Evolutionary conservation across 2,329 filamentous ascomycete species (phyloP).

Genomic region (Teratosphaeria zuluensis): DNA sequence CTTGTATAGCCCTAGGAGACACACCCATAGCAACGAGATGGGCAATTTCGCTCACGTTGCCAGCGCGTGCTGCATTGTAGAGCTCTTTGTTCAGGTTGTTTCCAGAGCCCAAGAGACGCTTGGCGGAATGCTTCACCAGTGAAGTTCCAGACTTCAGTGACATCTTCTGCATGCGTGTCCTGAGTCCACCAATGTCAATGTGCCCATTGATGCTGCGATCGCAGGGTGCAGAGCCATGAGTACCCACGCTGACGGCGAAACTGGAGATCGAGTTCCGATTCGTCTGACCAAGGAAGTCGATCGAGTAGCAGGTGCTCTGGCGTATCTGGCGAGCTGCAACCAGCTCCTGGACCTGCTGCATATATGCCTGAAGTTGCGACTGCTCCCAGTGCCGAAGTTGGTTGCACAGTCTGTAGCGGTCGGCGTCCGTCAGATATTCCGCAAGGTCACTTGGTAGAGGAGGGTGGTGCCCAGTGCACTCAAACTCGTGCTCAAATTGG

Average conservation of each 20-base stretch:
- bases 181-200: slow-evolving; percentile 16
- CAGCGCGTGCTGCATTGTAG: slow-evolving; percentile 2
- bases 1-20: background rate
- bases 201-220: slow-evolving; percentile 6
- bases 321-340: slow-evolving; percentile 8
- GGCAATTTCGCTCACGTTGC: slow-evolving; percentile 1
- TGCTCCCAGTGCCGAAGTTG: slow-evolving; percentile 20
- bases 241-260: slow-evolving; percentile 17
- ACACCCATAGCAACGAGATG: slow-evolving; percentile 1
- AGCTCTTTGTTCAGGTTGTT: slow-evolving; percentile 1
- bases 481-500: slow-evolving; percentile 12
- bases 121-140: slow-evolving; percentile 1
- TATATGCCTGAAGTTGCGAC: slow-evolving; percentile 17
- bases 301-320: slow-evolving; percentile 15
- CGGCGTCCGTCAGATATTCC: slow-evolving; percentile 11
- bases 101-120: slow-evolving; percentile 1
- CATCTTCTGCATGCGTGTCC: slow-evolving; percentile 14
- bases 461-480: slow-evolving; percentile 19
- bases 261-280: slow-evolving; percentile 12
- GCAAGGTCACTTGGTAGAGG: slow-evolving; percentile 5
- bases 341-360: slow-evolving; percentile 15
- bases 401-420: slow-evolving; percentile 13
- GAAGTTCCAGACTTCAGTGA: slow-evolving; percentile 11
- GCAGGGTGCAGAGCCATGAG: slow-evolving; percentile 18
- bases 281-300: slow-evolving; percentile 10